A percentile compares a stretch with the other conserved stretches of the same genome.
phyloP scores from a whole-genome alignment of 2,329 filamentous ascomycete species.

The Penicillium verrucosum region DNA sequence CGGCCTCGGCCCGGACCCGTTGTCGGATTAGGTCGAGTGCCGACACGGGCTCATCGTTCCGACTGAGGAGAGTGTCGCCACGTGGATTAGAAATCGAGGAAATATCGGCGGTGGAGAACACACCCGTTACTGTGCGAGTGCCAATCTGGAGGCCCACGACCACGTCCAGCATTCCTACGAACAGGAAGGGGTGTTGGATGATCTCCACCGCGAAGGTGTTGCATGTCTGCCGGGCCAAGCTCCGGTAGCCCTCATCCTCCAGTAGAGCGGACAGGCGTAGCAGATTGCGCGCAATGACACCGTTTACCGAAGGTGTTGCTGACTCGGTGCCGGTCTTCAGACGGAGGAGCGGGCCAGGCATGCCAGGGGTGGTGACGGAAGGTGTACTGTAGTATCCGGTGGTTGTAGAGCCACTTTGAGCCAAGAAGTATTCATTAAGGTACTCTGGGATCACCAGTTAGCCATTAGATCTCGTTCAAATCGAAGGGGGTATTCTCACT shows the following conservation, averaged over 20 bases:
- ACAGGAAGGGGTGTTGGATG: constrained; percentile 88
- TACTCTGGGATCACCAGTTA: constrained; percentile 50
- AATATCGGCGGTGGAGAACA: constrained; percentile 42
- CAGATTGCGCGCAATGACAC: constrained; percentile 81
- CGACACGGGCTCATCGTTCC: constrained; percentile 23
- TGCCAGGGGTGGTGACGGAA: constrained; percentile 56
- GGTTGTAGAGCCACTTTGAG: constrained; percentile 47
- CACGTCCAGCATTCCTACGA: constrained; percentile 71
- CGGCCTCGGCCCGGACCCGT: constrained; percentile 36
- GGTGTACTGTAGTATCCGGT: constrained; percentile 44
- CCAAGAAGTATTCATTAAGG: constrained; percentile 76
- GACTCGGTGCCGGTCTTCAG: constrained; percentile 96
- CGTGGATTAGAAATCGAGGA: constrained; percentile 8
- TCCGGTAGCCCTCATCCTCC: constrained; percentile 61
- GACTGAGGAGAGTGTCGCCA: constrained; percentile 16
- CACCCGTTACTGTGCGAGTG: constrained; percentile 57
- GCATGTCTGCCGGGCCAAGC: constrained; percentile 68
- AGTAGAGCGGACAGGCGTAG: constrained; percentile 72
- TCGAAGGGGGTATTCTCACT: constrained; percentile 45
- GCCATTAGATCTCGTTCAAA: not conserved
- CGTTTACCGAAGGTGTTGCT: constrained; percentile 84
- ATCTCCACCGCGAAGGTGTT: constrained; percentile 88
- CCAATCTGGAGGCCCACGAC: constrained; percentile 75
- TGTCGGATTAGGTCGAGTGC: constrained; percentile 30
- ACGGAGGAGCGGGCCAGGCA: constrained; percentile 64